Evolutionary conservation across 108 stramenopile species (phyloP), one percentile per base, ranked within the genome.

Genomic region (Schizochytrium sp.): DNA sequence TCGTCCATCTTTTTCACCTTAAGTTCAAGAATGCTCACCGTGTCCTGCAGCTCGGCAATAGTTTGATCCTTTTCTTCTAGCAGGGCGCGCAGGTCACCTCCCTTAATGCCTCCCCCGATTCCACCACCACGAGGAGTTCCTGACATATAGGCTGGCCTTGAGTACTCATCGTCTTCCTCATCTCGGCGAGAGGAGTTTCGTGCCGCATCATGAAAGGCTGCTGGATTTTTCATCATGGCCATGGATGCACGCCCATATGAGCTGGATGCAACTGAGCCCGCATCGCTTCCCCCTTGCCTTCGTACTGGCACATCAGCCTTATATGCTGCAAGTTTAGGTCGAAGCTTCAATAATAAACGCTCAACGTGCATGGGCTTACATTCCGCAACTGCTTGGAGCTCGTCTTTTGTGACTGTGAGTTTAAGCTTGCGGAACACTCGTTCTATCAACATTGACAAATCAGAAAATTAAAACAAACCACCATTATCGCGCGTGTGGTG

Each of bases 1-100:
- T 95, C 94, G 92, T 95, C 94, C 41, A 95, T 89, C 76, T 94
- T 94, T 13, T 89, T 59, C 3, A 95, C 88, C 88, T 95, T 95
- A 28, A 94, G 93, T 13, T 94, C 93, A 5, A 95, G 90, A 4
- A 94, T 94, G 57, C 94, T 92, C 3, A 94, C 92, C 15, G 93
- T 95, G 87, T 95, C 93, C 40, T 59, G 88, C 8, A 95, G 88
- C n/a, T 95, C 94, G 73, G 90, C 49, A 38, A 93, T 93, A n/a
- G 87, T 72, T 56, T 91, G 64, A 38, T 93, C 93, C 72, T 92
- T 91, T 15, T 93, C 92, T 53, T 83, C 76, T 5, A 83, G 19
- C 87, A 44, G 49, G 90, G 88, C 41, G 87, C 44, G 56, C 56
- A 88, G 28, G 49, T 53, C 88, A 57, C 88, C n/a, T 12, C 40